phyloP scores from a whole-genome alignment of 257 asterid species.

The Przewalskia tangutica region DNA sequence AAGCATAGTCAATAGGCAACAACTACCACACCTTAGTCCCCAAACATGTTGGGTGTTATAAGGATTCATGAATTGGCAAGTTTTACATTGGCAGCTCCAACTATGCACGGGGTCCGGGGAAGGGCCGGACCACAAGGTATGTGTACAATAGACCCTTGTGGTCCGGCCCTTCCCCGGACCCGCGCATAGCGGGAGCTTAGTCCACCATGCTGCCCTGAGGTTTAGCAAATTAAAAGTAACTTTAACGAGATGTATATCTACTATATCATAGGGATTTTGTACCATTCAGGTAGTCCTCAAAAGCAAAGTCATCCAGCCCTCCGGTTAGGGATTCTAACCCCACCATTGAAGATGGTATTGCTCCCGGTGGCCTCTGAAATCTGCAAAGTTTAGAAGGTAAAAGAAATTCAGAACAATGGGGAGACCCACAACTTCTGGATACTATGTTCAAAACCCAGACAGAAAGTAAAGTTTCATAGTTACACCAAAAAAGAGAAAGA shows the following conservation, averaged over 20 bases:
- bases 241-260: neutral
- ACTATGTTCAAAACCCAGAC: constrained; percentile 14
- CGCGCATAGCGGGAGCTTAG: too few species aligned
- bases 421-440: neutral
- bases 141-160: too few species aligned
- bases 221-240: neutral
- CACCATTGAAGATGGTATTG: constrained; percentile 72
- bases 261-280: neutral
- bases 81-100: neutral
- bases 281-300: constrained; percentile 83
- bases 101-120: too few species aligned
- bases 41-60: neutral
- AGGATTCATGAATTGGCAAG: neutral
- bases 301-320: constrained; percentile 59
- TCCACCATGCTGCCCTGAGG: too few species aligned
- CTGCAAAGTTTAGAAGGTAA: constrained; percentile 25
- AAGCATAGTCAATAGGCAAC: neutral
- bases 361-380: constrained; percentile 86
- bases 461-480: neutral
- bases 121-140: too few species aligned
- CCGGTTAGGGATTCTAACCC: constrained; percentile 83
- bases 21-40: neutral
- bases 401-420: neutral
- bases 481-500: neutral
- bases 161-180: too few species aligned